Evolutionary conservation across 1,139 yeast species (phyloP).

Genomic region (Williopsis jadinii): DNA sequence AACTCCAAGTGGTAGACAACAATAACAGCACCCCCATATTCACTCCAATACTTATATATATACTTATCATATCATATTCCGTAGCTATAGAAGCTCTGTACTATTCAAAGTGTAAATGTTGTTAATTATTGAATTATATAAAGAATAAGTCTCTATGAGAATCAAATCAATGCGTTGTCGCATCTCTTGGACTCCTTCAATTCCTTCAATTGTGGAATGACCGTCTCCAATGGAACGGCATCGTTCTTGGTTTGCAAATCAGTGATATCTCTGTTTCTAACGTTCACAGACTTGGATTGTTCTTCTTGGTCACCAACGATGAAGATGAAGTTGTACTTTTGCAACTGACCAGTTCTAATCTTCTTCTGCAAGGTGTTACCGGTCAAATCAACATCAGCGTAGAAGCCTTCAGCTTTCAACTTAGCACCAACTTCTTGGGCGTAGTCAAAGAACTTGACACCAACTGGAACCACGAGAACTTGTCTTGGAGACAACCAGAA

Average conservation of each 20-base stretch:
- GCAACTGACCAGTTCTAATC: slow-evolving; percentile 90
- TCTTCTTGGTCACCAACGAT: slow-evolving; percentile 95
- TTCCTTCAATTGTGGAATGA: slow-evolving; percentile 55
- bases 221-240: slow-evolving; percentile 62
- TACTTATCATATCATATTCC: too few species aligned
- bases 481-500: slow-evolving; percentile 99
- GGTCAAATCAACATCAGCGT: slow-evolving; percentile 84
- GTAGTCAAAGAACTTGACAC: slow-evolving; percentile 83
- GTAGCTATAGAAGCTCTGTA: too few species aligned
- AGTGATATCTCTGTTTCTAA: slow-evolving; percentile 87
- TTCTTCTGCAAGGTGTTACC: slow-evolving; percentile 96
- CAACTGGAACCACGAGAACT: slow-evolving; percentile 89
- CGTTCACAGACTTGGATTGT: slow-evolving; percentile 69
- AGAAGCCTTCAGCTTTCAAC: slow-evolving; percentile 65
- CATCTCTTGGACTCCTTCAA: slow-evolving; percentile 64
- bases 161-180: slow-evolving; percentile 41
- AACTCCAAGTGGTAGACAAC: slow-evolving; percentile 14
- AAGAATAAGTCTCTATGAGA: too few species aligned
- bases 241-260: slow-evolving; percentile 88
- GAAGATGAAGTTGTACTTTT: slow-evolving; percentile 88
- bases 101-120: too few species aligned
- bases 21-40: background rate
- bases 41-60: too few species aligned
- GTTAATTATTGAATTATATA: background rate
- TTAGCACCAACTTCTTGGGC: slow-evolving; percentile 71